Percentiles rank a stretch among this genome's conserved stretches.
Evolutionary conservation across 2,329 filamentous ascomycete genomes (phyloP).

Genomic region (Fusarium sp.): DNA sequence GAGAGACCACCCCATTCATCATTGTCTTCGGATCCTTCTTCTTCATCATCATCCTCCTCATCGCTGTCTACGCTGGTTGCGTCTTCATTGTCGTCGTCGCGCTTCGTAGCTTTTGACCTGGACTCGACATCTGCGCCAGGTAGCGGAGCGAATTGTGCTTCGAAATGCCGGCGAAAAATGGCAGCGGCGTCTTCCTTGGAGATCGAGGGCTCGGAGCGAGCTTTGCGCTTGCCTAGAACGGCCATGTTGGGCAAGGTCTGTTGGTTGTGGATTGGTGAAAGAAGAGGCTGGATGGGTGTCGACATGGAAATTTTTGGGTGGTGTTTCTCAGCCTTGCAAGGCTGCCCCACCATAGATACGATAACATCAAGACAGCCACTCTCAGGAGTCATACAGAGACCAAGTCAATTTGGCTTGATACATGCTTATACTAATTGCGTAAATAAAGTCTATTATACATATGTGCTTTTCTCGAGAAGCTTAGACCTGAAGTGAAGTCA

Average conservation of each 20-base stretch:
- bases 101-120: constrained; percentile 44
- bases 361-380: neutral
- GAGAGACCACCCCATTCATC: constrained; percentile 48
- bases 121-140: constrained; percentile 46
- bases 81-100: constrained; percentile 39
- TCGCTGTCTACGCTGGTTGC: constrained; percentile 50
- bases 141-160: constrained; percentile 86
- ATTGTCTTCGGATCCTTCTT: constrained; percentile 36
- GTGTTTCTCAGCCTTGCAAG: constrained; percentile 42
- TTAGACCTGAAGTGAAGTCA: neutral
- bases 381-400: neutral
- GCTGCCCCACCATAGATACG: constrained; percentile 40
- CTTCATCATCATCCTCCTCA: constrained; percentile 48
- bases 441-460: neutral
- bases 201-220: constrained; percentile 42
- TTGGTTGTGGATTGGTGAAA: constrained; percentile 1
- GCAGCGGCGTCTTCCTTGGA: constrained; percentile 72
- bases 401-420: neutral
- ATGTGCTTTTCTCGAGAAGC: neutral
- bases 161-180: constrained; percentile 86
- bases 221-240: constrained; percentile 64
- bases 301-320: constrained; percentile 33
- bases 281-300: constrained; percentile 4
- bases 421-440: neutral
- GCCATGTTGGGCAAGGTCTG: constrained; percentile 50